These are phyloP conservation scores for Paraphysoderma sedebokerense DNA, from an alignment of 371 early-diverging fungal species.

Conservation along the genomic window DNA sequence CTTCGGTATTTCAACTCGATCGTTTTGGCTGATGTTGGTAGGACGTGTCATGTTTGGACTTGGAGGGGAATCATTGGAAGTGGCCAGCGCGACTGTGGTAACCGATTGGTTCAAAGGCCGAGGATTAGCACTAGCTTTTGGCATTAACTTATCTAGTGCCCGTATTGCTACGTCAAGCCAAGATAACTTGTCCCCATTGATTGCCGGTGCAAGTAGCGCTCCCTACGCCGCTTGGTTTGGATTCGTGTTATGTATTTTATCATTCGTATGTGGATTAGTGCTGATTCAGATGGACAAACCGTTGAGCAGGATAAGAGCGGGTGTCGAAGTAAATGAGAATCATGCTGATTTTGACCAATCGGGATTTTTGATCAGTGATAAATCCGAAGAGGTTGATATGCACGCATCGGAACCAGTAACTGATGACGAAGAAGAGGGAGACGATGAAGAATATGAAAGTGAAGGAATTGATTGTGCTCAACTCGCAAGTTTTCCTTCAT, in stretches of 20 bases:
- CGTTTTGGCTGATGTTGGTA: constrained; percentile 28
- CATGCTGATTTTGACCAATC: no score
- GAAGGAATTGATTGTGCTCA: no score
- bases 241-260: constrained; percentile 14
- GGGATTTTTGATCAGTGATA: no score
- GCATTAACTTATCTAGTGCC: constrained; percentile 33
- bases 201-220: constrained; percentile 10
- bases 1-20: constrained; percentile 23
- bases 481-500: no score
- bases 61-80: constrained; percentile 52
- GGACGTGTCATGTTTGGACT: constrained; percentile 51
- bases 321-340: constrained; percentile 11
- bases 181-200: constrained; percentile 36
- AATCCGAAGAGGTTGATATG: no score
- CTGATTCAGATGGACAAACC: constrained; percentile 12
- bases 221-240: constrained; percentile 26
- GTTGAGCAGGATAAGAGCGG: constrained; percentile 10
- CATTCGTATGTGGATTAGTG: constrained; percentile 9
- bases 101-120: constrained; percentile 26
- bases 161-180: constrained; percentile 41
- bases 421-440: no score
- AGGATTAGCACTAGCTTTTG: constrained; percentile 40
- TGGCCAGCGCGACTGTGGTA: constrained; percentile 37
- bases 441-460: no score
- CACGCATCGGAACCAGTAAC: no score